phyloP scores from a whole-genome alignment of 164 flowering plant genomes.

The grape (Vitis vinifera) region DNA sequence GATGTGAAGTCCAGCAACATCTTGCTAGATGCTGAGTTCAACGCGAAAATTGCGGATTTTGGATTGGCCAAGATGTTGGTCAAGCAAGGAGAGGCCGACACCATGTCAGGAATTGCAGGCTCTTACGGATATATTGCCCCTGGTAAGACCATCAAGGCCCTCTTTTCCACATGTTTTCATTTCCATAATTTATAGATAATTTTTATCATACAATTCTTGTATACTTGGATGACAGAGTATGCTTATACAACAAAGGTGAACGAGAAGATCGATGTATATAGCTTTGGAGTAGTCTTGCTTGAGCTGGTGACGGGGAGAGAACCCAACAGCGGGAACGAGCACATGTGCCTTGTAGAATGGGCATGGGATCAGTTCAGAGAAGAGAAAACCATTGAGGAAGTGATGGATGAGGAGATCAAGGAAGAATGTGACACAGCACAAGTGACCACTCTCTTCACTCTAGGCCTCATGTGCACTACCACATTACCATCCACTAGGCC shows the following conservation, averaged over 20 bases:
- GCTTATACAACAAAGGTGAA: slow-evolving; percentile 65
- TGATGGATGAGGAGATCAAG: slow-evolving; percentile 51
- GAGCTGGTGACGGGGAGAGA: slow-evolving; percentile 79
- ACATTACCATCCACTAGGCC: slow-evolving; percentile 58
- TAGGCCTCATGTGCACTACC: slow-evolving; percentile 77
- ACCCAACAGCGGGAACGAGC: slow-evolving; percentile 51
- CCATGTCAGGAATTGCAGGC: slow-evolving; percentile 78
- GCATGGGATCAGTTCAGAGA: slow-evolving; percentile 54
- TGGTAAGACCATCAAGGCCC: slow-evolving; percentile 39
- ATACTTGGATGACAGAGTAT: slow-evolving; percentile 49
- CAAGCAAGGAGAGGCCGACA: slow-evolving; percentile 45
- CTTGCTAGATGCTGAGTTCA: slow-evolving; percentile 67
- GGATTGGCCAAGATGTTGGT: slow-evolving; percentile 73
- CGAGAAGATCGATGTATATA: slow-evolving; percentile 78
- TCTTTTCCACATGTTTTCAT: no score
- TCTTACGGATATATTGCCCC: slow-evolving; percentile 92
- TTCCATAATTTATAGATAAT: no score
- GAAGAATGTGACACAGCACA: slow-evolving; percentile 42
- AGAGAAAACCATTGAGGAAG: slow-evolving; percentile 37
- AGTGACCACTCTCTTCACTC: slow-evolving; percentile 53
- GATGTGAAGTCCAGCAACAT: slow-evolving; percentile 92
- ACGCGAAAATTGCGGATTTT: slow-evolving; percentile 79
- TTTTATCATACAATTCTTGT: neutral
- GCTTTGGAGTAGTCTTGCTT: slow-evolving; percentile 88
- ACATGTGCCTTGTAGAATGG: slow-evolving; percentile 69